Conservation (phyloP, 2,329 filamentous ascomycete genomes). For the Aspergillus chevalieri region DNA sequence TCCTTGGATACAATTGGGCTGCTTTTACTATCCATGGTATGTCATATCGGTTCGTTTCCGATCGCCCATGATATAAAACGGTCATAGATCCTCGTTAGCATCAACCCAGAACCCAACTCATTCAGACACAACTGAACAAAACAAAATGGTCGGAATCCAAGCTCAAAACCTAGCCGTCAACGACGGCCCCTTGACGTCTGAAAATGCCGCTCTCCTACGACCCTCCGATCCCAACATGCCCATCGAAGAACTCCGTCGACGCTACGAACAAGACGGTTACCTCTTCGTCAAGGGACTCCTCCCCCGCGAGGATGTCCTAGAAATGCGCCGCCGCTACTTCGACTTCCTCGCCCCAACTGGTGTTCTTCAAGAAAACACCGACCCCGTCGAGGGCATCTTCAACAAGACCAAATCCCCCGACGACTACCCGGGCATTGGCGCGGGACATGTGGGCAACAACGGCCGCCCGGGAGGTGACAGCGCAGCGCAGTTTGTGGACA, state of each 20-base stretch:
- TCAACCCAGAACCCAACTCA: neutral
- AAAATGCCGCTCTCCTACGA: constrained; percentile 39
- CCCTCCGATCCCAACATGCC: constrained; percentile 41
- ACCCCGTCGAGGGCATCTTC: constrained; percentile 51
- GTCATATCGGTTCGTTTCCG: neutral
- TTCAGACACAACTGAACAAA: neutral
- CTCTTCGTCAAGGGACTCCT: constrained; percentile 52
- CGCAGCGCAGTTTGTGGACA: constrained; percentile 42
- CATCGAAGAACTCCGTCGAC: constrained; percentile 43
- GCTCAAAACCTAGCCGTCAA: constrained; percentile 34
- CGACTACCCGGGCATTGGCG: constrained; percentile 50
- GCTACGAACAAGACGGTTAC: constrained; percentile 49
- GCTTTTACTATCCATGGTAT: neutral
- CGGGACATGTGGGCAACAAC: constrained; percentile 43
- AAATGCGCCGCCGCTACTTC: constrained; percentile 50
- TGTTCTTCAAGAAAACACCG: constrained; percentile 49
- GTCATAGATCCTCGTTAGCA: neutral
- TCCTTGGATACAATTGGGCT: neutral
- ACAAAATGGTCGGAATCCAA: constrained; percentile 16
- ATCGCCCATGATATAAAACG: neutral
- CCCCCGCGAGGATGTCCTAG: constrained; percentile 48
- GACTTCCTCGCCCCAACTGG: constrained; percentile 49
- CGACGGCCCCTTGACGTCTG: constrained; percentile 42
- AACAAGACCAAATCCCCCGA: constrained; percentile 36
- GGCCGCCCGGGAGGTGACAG: constrained; percentile 41